Conservation (phyloP, 2,329 filamentous ascomycete species). For the Penicillium sp. region DNA sequence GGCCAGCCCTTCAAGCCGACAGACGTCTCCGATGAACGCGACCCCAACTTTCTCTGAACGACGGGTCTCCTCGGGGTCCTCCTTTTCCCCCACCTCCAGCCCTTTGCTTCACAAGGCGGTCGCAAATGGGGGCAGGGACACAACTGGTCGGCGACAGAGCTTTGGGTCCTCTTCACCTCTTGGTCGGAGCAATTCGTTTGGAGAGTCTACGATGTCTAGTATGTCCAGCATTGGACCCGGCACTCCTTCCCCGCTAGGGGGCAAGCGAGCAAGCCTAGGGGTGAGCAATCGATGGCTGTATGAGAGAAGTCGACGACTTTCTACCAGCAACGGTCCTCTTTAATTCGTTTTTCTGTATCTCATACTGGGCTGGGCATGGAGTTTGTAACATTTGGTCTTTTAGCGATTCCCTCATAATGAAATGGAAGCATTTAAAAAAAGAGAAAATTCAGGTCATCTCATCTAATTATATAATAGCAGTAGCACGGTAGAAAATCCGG, state of each 20-base stretch:
- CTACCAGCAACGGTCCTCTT: conserved; percentile 37
- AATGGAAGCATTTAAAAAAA: conserved; percentile 6
- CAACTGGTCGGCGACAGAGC: conserved; percentile 49
- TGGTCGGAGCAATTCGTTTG: conserved; percentile 33
- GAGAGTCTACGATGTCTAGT: conserved; percentile 22
- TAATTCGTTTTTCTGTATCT: conserved; percentile 18
- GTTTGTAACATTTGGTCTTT: conserved; percentile 20
- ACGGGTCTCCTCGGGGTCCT: conserved; percentile 44
- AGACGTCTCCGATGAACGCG: conserved; percentile 38
- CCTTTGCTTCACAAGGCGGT: conserved; percentile 69
- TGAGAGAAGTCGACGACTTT: conserved; percentile 62
- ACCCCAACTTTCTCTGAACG: conserved; percentile 36
- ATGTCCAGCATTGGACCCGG: conserved; percentile 54
- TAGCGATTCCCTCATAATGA: conserved; percentile 17
- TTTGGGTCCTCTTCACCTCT: conserved; percentile 51
- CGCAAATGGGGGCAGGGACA: conserved; percentile 40
- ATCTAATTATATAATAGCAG: neutral
- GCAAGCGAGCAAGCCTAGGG: conserved; percentile 70
- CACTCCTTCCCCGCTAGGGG: conserved; percentile 64
- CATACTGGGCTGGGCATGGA: conserved; percentile 11
- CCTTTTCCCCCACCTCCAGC: conserved; percentile 55
- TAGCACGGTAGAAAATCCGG: neutral
- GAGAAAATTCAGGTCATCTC: neutral
- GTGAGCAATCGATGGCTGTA: conserved; percentile 95
- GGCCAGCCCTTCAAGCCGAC: conserved; percentile 39